Evolutionary conservation across 2,329 filamentous ascomycete genomes (phyloP), one percentile per base, ranked within the genome.

Genomic region (Phialemoniopsis sp.): DNA sequence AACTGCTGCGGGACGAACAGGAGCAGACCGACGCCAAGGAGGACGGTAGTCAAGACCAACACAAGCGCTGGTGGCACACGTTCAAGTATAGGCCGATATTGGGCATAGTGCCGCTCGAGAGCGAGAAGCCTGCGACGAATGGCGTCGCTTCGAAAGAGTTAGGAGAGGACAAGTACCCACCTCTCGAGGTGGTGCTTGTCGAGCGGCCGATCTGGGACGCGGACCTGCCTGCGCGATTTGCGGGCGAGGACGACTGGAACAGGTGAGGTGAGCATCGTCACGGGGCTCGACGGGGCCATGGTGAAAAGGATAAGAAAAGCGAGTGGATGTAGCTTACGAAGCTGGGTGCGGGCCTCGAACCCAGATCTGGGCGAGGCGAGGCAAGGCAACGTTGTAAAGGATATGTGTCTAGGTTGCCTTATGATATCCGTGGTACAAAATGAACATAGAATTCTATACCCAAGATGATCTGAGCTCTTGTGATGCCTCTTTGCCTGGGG

Each of bases 61-160:
- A 52, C 53, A 45, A 39, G 36, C 21, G 21, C 21, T 26, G 21
- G 21, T 97, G 89, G 88, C 80, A 83, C 57, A 95, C 90, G 5
- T 89, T 86, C 72, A 94, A 95, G 63, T 98, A 97, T 64, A 78
- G 90, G 42, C 87, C 90, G n/a, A 89, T 98, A 51, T 70, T 98
- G 45, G 93, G 90, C 39, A 65, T 82, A 29, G 73, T 79, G 29
- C 67, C 70, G 32, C 61, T 74, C 46, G 55, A 46, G 19, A 52
- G 47, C 14, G 51, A 55, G 38, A 51, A 48, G 15, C 59, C 64
- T 18, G 57, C 58, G 13, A 52, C 42, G 17, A 48, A 47, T n/a
- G 42, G 37, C 9, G 37, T 43, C 28, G 37, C 38, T 8, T 36
- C 37, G 13, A 40, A 44, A 12, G 39, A 34, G n/a, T 35, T 37